Base-by-base conservation (phyloP, 2,329 filamentous ascomycete genomes). In the Sporothrix sp. region DNA sequence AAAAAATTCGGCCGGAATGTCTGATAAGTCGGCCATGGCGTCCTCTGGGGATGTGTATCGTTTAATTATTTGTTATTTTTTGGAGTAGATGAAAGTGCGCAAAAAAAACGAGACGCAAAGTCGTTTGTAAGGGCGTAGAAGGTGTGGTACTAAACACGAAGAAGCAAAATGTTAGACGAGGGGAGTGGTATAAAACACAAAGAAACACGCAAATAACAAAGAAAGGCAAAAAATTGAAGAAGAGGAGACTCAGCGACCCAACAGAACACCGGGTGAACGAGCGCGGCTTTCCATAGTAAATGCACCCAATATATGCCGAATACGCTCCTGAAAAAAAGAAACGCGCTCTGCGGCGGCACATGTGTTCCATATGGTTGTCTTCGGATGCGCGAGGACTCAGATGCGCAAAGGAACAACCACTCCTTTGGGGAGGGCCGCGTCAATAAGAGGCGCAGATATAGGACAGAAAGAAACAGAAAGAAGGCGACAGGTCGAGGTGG, bases 1-100 rank as follows among this genome's bases (percentile, higher is more conserved):
- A 48, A 62, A 61, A 51, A 56, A 62, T 23, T 56, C 59, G 23
- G 56, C 59, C 5, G 60, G 59, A 14, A 50, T 50, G 6, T 52
- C 49, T 2, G 52, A 42, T 11, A 38, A 36, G 33, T 50, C 53
- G n/a, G 18, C 16, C 4, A 46, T 20, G 7, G 53, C 25, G n/a
- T n/a, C n/a, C n/a, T n/a, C n/a, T n/a, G n/a, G n/a, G n/a, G n/a
- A n/a, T n/a, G n/a, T n/a, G n/a, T n/a, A n/a, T n/a, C n/a, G n/a
- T n/a, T n/a, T n/a, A n/a, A n/a, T n/a, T n/a, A n/a, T n/a, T n/a
- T n/a, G n/a, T n/a, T n/a, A n/a, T n/a, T n/a, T n/a, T n/a, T n/a
- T n/a, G n/a, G n/a, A n/a, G n/a, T n/a, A n/a, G n/a, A n/a, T n/a
- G n/a, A n/a, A n/a, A n/a, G n/a, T n/a, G n/a, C n/a, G n/a, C n/a